Evolutionary conservation across 2,329 filamentous ascomycete genomes (phyloP), one percentile per base, ranked within the genome.

Genomic region (Pseudofabraea citricarpa): DNA sequence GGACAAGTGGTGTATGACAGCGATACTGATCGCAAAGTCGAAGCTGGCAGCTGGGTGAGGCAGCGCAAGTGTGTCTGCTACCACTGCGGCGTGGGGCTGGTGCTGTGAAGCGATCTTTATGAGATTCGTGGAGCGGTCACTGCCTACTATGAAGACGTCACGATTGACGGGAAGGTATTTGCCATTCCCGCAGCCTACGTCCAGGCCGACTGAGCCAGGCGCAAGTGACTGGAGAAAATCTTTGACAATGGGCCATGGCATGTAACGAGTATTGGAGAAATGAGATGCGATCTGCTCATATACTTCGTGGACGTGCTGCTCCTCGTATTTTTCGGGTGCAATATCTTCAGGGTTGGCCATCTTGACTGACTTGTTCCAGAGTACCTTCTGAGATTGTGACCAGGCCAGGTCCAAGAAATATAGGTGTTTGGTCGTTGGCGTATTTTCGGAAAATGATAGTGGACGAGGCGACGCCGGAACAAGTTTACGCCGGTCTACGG

Each of bases 121-220:
- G 24, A 81, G 72, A 44, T 73, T 68, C 19, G 70, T 72, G 56
- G 80, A 94, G 71, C 89, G 79, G 70, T 97, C 93, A 44, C 85
- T 91, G 45, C 82, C 91, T 46, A 97, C 63, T 42, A 96, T 84
- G 68, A 87, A 90, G 38, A 95, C 68, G 55, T 79, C 67, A 18
- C 73, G 75, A 66, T 94, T 94, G 45, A 95, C 85, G 47, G 77
- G 71, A 48, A 97, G 72, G 64, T 97, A 96, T 72, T 97, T 97
- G 54, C 93, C 93, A 68, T 98, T 98, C 47, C 93, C 93, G 67
- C 93, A 97, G 48, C 93, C 93, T 44, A 97, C 75, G 65, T 98
- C 93, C 23, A 95, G 74, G 8, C 93, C 93, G 44, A 97, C 68
- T 39, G 87, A 77, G 20, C 90, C 91, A 10, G 81, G 68, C 0